Base-by-base conservation (phyloP, 2,329 filamentous ascomycete genomes). In the Botryosphaeria dothidea region DNA sequence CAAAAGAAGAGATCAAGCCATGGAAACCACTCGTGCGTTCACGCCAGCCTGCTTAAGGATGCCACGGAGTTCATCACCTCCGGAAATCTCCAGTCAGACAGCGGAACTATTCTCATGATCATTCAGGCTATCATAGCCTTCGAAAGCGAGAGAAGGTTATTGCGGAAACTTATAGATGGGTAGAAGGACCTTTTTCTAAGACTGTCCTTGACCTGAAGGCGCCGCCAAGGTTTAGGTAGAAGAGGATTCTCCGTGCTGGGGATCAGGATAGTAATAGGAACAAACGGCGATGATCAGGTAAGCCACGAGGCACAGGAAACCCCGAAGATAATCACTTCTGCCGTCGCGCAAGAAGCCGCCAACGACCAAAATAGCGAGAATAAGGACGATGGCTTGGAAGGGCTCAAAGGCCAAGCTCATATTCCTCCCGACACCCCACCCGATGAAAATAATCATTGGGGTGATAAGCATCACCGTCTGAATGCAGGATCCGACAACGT, bases 391-490 rank as follows among this genome's bases (percentile, higher is more conserved):
- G n/a, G 95, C 85, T 79, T 96, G 92, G 81, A 97, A 97, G 15
- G 93, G 83, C 70, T 95, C 91, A 74, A 97, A 97, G 74, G 92
- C 89, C 61, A 97, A 82, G 68, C 91, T 88, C 86, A 97, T 92
- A 4, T 82, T 73, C 70, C 88, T 88, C 65, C 79, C 78, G 41
- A 93, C 78, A 23, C 90, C 89, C 93, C 93, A 97, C 46, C 90
- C 92, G 56, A 96, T 90, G 38, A 97, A 83, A 34, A 96, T 88
- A 6, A 92, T 88, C 3, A 97, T 84, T 0, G 93, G 93, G 0
- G 89, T 92, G 74, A 96, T 97, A 74, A 97, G 88, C 34, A 97
- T 85, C 0, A 93, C 92, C 0, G 93, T 97, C 78, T 97, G 93
- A 66, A 97, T 90, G 0, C 91, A 94, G 2, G 92, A 89, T 51